A percentile compares a stretch with the other conserved stretches of the same genome.
Conservation (phyloP, 1,284 basidiomycete species). For the Agroathelia rolfsii region DNA sequence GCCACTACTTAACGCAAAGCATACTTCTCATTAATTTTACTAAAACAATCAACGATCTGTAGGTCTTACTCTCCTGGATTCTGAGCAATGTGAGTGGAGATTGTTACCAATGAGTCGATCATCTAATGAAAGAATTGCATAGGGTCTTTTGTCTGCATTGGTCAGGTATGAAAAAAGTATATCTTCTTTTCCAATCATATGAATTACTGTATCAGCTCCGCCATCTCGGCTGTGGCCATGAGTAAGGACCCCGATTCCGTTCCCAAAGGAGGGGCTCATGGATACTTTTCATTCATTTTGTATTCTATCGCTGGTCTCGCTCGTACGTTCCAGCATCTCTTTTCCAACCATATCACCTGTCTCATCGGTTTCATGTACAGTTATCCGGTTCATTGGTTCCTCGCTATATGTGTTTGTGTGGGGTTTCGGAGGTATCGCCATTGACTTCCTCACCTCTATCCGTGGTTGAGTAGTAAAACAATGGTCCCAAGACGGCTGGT, state of each 20-base stretch:
- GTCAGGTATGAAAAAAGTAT: conserved; percentile 8
- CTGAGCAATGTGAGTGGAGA: conserved; percentile 57
- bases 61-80: conserved; percentile 75
- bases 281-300: conserved; percentile 75
- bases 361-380: conserved; percentile 26
- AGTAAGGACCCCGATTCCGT: conserved; percentile 31
- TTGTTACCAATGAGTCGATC: conserved; percentile 1
- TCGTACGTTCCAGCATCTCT: conserved; percentile 37
- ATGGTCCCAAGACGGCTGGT: too few relatives aligned
- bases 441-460: too few relatives aligned
- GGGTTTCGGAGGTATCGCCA: too few relatives aligned
- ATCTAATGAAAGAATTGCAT: conserved; percentile 6
- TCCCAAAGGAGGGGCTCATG: conserved; percentile 48
- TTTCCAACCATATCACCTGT: conserved; percentile 1
- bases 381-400: conserved; percentile 75
- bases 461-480: too few relatives aligned
- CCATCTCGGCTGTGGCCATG: conserved; percentile 26
- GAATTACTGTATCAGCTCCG: conserved; percentile 14
- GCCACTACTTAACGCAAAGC: conserved; percentile 5
- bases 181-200: conserved; percentile 10
- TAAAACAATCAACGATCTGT: conserved; percentile 9
- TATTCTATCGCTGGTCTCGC: conserved; percentile 82
- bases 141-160: conserved; percentile 6
- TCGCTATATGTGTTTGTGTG: conserved; percentile 72
- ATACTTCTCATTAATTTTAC: conserved; percentile 10